A percentile compares a stretch with the other conserved stretches of the same genome.
Evolutionary conservation across 2,329 filamentous ascomycete genomes (phyloP).

Genomic region (Dothistroma pini): DNA sequence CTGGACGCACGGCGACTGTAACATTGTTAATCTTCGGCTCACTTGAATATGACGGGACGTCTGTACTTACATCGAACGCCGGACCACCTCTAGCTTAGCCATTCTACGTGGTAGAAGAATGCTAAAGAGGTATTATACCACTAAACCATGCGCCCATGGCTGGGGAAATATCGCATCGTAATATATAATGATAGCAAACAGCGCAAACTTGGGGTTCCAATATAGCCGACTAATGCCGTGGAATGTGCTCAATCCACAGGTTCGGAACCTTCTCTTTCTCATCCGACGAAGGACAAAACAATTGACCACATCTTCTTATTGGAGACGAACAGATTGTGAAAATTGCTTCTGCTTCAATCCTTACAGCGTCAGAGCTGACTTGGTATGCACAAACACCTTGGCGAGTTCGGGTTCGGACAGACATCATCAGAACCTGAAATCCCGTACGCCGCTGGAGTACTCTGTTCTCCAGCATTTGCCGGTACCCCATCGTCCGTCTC

Average conservation of each 20-base stretch:
- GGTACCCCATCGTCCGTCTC: not conserved
- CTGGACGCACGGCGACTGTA: too few species aligned
- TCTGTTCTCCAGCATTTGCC: not conserved
- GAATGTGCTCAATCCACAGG: not conserved
- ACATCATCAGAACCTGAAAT: not conserved
- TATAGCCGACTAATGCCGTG: not conserved
- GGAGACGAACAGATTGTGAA: not conserved
- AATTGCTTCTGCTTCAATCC: not conserved
- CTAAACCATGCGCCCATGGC: not conserved
- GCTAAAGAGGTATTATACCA: not conserved
- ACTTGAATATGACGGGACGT: too few species aligned
- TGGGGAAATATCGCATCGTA: too few species aligned
- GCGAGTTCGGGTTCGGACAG: not conserved
- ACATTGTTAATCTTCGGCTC: too few species aligned
- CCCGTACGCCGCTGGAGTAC: not conserved
- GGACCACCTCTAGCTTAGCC: not conserved
- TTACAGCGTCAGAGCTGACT: not conserved
- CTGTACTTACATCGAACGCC: not conserved
- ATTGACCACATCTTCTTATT: not conserved
- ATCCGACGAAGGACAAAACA: not conserved
- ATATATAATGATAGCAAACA: too few species aligned
- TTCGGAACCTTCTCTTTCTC: not conserved
- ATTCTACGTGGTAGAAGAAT: not conserved
- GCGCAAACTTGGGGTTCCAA: not conserved
- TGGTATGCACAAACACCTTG: not conserved